A percentile compares a stretch with the other conserved stretches of the same genome.
Conservation (phyloP, 495 filamentous ascomycete genomes). For the Bathelium albidoporum region DNA sequence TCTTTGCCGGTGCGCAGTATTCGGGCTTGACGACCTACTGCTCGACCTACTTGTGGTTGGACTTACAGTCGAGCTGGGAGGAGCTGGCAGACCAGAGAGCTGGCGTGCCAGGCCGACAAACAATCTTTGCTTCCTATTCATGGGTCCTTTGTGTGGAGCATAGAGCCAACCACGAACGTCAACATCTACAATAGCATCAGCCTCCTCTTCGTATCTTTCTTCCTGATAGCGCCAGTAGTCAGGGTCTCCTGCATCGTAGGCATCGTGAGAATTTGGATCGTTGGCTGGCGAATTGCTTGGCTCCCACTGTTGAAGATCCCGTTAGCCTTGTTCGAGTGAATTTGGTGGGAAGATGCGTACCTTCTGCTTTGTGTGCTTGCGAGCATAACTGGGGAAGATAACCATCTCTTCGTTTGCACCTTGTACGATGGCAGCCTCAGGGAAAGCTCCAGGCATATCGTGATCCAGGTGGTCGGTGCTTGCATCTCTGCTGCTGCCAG, state of each 20-base stretch:
- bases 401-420: slow-evolving; percentile 86
- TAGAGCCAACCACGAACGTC: slow-evolving; percentile 95
- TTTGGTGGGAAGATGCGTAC: slow-evolving; percentile 9
- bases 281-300: slow-evolving; percentile 10
- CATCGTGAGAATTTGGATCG: slow-evolving; percentile 29
- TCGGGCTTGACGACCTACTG: slow-evolving; percentile 33
- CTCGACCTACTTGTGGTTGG: slow-evolving; percentile 21
- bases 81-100: slow-evolving; percentile 73
- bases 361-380: slow-evolving; percentile 48
- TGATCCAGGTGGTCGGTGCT: slow-evolving; percentile 34
- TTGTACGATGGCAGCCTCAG: slow-evolving; percentile 65
- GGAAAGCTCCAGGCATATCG: slow-evolving; percentile 55
- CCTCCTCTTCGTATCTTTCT: slow-evolving; percentile 58
- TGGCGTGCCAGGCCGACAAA: slow-evolving; percentile 73
- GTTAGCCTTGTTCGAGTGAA: neutral
- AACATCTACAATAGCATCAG: slow-evolving; percentile 73
- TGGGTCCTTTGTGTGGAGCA: slow-evolving; percentile 70
- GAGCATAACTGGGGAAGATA: slow-evolving; percentile 83
- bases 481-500: slow-evolving; percentile 40
- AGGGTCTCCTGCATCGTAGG: slow-evolving; percentile 37
- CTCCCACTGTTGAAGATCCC: slow-evolving; percentile 21
- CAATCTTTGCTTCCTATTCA: slow-evolving; percentile 77
- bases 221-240: slow-evolving; percentile 62
- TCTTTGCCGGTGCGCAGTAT: slow-evolving; percentile 22
- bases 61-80: slow-evolving; percentile 29